Evolutionary conservation across 129 eudicot species (phyloP).

Genomic region (Flaveria ramosissima): DNA sequence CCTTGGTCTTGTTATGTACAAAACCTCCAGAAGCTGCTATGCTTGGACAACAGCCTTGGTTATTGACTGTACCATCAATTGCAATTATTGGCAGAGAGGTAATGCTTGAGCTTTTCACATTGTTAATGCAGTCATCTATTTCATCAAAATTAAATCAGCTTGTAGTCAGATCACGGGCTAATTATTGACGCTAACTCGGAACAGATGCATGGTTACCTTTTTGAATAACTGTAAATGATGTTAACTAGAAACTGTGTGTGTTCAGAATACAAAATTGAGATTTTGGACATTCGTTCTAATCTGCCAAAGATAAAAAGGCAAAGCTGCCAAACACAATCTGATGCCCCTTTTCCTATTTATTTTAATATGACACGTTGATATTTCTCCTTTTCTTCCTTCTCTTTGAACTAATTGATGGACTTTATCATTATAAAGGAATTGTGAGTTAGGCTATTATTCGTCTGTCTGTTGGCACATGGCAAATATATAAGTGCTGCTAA

Average conservation of each 20-base stretch:
- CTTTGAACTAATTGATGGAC: constrained; percentile 22
- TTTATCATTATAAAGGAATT: constrained; percentile 28
- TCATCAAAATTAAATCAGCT: not conserved
- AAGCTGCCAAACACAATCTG: constrained; percentile 23
- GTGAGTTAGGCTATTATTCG: constrained; percentile 33
- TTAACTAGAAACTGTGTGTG: constrained; percentile 15
- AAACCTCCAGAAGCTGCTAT: constrained; percentile 74
- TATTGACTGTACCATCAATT: constrained; percentile 87
- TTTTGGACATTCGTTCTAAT: constrained; percentile 13
- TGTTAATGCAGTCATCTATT: constrained; percentile 1
- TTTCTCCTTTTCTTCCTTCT: not conserved
- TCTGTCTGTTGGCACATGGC: constrained; percentile 35
- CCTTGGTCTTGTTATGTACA: constrained; percentile 86
- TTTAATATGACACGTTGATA: constrained; percentile 20
- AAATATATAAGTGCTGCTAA: constrained; percentile 22
- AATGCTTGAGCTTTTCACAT: constrained; percentile 18
- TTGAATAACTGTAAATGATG: constrained; percentile 6
- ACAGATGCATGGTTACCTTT: not conserved
- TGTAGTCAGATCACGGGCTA: not conserved
- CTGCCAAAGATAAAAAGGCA: constrained; percentile 23
- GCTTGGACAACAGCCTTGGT: constrained; percentile 77
- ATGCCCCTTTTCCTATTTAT: constrained; percentile 12
- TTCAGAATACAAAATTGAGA: constrained; percentile 5
- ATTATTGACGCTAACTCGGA: constrained; percentile 4
- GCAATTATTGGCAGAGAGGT: constrained; percentile 98